Base-by-base conservation (phyloP, 352 stramenopile species). In the Phytophthora hybrid region DNA sequence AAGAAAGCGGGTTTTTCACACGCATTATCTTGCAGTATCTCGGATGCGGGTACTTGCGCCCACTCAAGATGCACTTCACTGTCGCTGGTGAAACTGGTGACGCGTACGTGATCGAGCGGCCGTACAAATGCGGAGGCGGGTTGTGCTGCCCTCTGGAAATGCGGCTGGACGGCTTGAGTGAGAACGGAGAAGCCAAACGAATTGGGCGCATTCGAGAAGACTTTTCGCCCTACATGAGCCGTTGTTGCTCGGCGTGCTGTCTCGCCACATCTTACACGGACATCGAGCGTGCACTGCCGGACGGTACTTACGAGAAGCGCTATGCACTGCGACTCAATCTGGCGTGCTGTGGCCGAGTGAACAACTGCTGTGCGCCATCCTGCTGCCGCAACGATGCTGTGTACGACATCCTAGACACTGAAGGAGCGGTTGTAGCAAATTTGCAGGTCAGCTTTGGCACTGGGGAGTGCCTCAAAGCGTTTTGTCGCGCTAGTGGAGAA, bases 311-410 rank as follows among this genome's bases (percentile, higher is more conserved):
- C 63, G 81, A 89, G 67, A 89, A 78, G 53, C 70, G 69, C 47
- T 92, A 89, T 69, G 73, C 73, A 34, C 47, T 93, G 64, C 79
- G 82, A 68, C 79, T 77, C 32, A 91, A 90, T 49, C n/a, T 83
- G 21, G 66, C 68, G 23, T 93, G 85, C 70, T 89, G 84, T 46
- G 83, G 82, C 21, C 82, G 82, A 21, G 78, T 87, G 23, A 89
- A 92, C 79, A 93, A 91, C 59, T 92, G 84, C 53, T 93, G 84
- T 56, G 84, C 84, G n/a, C 81, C 71, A 13, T 90, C 84, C 26
- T 92, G 84, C 67, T 85, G 66, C 69, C 78, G 83, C 59, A 87
- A 90, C 59, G 85, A 93, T 60, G 79, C 83, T 1, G 82, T 92
- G 61, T 91, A 88, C 67, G 84, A 93, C 52, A 79, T 93, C 7